Percentiles rank a stretch among this genome's conserved stretches.
Evolutionary conservation across 2,329 filamentous ascomycete genomes (phyloP).

Genomic region (Microsporum audouinii): DNA sequence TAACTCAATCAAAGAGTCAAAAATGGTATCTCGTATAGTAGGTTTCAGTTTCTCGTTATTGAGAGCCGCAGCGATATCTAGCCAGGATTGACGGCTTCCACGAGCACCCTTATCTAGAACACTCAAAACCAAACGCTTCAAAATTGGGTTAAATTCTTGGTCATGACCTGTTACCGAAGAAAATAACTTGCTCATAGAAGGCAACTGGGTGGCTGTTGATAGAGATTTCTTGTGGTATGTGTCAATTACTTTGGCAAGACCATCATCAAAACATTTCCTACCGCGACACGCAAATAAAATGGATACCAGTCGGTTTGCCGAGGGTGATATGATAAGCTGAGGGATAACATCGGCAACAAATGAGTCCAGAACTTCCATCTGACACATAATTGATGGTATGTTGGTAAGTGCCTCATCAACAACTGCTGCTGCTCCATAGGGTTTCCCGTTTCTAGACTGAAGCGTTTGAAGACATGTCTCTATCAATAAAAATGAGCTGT

Average conservation of each 20-base stretch:
- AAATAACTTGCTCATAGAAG: constrained; percentile 30
- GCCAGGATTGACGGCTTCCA: constrained; percentile 29
- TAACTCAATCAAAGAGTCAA: constrained; percentile 30
- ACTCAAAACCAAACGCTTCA: constrained; percentile 27
- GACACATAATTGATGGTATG: constrained; percentile 32
- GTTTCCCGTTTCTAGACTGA: constrained; percentile 49
- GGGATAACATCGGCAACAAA: constrained; percentile 49
- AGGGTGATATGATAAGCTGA: constrained; percentile 55
- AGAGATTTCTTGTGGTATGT: constrained; percentile 23
- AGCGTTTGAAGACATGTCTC: constrained; percentile 41
- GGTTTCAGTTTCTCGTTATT: constrained; percentile 27
- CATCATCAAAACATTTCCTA: constrained; percentile 30
- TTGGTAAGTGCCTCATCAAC: constrained; percentile 43
- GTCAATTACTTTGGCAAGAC: constrained; percentile 28
- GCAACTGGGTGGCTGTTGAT: constrained; percentile 23
- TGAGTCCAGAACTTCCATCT: constrained; percentile 33
- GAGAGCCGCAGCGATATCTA: constrained; percentile 28
- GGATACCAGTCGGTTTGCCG: constrained; percentile 53
- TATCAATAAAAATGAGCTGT: constrained; percentile 31
- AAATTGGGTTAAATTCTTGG: constrained; percentile 24
- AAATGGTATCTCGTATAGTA: constrained; percentile 26
- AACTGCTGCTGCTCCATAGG: constrained; percentile 51
- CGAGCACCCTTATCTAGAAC: constrained; percentile 27
- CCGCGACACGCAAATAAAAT: constrained; percentile 49
- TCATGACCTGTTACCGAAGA: constrained; percentile 29